phyloP scores from a whole-genome alignment of 306 rosid species.

The Morella rubra region DNA sequence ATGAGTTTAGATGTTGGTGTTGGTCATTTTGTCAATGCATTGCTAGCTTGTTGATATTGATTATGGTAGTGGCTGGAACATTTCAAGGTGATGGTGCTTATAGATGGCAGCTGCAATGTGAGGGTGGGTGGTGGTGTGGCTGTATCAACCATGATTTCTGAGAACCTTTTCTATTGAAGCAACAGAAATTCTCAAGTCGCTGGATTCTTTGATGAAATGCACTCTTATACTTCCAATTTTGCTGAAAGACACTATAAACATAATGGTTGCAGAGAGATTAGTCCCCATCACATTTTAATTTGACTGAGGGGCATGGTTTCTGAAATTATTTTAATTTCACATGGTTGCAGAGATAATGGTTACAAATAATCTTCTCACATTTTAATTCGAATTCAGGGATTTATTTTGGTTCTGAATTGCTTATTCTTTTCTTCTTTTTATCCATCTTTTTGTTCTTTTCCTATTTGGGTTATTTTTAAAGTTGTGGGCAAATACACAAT shows the following conservation, averaged over 20 bases:
- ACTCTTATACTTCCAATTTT: conserved; percentile 3
- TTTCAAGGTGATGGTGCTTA: too few relatives aligned
- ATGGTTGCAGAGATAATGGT: too few relatives aligned
- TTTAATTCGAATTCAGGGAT: too few relatives aligned
- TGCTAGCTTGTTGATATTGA: neutral
- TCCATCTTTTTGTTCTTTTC: neutral
- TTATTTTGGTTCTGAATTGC: neutral
- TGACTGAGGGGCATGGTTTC: neutral
- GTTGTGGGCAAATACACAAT: neutral
- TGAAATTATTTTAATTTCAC: too few relatives aligned
- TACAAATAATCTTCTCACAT: too few relatives aligned
- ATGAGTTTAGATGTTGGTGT: neutral
- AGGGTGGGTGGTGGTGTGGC: neutral
- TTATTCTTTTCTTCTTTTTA: neutral
- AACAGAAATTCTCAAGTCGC: neutral
- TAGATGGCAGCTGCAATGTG: neutral
- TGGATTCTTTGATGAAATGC: neutral
- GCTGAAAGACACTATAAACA: neutral
- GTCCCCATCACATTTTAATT: neutral
- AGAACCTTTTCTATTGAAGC: neutral
- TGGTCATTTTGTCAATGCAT: neutral
- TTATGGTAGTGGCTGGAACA: neutral
- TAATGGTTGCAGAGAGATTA: neutral
- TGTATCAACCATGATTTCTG: neutral
- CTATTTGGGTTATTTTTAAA: neutral